phyloP scores from a whole-genome alignment of 228 moss, liverwort and hornwort species.

The Sphagnum magellanicum region DNA sequence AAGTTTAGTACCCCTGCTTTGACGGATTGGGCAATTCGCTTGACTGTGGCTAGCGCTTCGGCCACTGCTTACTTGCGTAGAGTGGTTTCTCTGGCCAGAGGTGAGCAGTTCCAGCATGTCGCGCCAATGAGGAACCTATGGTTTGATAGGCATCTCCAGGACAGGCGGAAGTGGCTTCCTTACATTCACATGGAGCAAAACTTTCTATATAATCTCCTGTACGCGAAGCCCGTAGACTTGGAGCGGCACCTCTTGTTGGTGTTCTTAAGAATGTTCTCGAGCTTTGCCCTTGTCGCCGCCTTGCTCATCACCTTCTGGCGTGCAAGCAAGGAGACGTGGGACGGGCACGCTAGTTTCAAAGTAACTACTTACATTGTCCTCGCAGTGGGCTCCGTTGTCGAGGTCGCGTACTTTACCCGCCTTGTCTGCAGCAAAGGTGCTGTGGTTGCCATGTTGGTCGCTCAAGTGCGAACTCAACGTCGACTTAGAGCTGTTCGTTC shows the following conservation, averaged over 20 bases:
- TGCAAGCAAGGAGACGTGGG: not conserved
- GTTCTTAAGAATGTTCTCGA: not conserved
- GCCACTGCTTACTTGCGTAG: slow-evolving; percentile 9
- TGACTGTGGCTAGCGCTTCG: slow-evolving; percentile 14
- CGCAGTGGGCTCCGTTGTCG: slow-evolving; percentile 2
- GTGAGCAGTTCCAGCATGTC: not conserved
- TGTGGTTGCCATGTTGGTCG: slow-evolving; percentile 9
- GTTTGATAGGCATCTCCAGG: not conserved
- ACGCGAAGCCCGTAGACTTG: not conserved
- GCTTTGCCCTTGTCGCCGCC: not conserved
- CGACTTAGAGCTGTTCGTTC: not conserved
- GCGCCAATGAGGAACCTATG: not conserved
- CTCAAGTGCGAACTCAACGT: slow-evolving; percentile 5
- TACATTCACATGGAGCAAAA: slow-evolving; percentile 11
- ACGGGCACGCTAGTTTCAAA: not conserved
- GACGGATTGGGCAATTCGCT: not conserved
- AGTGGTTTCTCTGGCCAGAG: not conserved
- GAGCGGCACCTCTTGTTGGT: not conserved
- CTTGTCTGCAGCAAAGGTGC: slow-evolving; percentile 11
- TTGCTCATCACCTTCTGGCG: not conserved
- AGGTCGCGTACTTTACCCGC: not conserved
- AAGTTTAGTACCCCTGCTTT: not conserved
- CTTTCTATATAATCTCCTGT: not conserved
- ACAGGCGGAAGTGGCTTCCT: not conserved
- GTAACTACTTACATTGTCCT: slow-evolving; percentile 3